A percentile compares a stretch with the other conserved stretches of the same genome.
Conservation (phyloP, 2,329 filamentous ascomycete genomes). For the Neopestalotiopsis sp. region DNA sequence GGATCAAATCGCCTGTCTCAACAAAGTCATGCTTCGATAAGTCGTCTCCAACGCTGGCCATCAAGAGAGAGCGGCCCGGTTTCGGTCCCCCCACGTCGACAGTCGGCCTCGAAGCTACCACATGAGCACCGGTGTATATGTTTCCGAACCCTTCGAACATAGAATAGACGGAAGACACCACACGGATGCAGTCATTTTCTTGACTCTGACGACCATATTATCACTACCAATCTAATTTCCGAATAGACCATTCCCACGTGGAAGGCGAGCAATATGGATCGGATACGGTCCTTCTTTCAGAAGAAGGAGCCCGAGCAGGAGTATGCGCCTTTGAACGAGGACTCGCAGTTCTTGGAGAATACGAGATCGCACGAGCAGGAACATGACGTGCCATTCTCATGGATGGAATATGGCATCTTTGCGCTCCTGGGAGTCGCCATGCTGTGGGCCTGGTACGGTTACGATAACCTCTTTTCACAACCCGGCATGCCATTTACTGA, state of each 20-base stretch:
- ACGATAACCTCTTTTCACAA: neutral
- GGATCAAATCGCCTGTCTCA: neutral
- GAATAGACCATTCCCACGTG: neutral
- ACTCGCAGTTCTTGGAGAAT: constrained; percentile 26
- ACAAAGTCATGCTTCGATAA: constrained; percentile 10
- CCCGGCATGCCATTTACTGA: constrained; percentile 22
- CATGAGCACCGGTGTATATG: neutral
- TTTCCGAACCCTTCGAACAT: neutral
- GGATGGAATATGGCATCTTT: constrained; percentile 87
- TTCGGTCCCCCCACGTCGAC: neutral
- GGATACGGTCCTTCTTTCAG: constrained; percentile 44
- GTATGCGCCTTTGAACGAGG: constrained; percentile 41
- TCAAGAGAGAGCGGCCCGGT: neutral
- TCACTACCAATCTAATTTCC: neutral
- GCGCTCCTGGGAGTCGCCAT: constrained; percentile 86
- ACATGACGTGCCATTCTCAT: constrained; percentile 70
- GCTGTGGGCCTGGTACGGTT: constrained; percentile 90
- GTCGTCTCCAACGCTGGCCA: neutral
- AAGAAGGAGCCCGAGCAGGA: constrained; percentile 36
- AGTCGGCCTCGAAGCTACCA: neutral
- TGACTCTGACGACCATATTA: neutral
- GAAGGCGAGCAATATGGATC: constrained; percentile 37
- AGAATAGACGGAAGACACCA: neutral
- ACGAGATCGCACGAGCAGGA: constrained; percentile 37
- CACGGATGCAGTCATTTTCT: neutral